These are phyloP conservation scores for Ogataea pignaliae DNA, from an alignment of 805 yeast species.

Conservation along the genomic window DNA sequence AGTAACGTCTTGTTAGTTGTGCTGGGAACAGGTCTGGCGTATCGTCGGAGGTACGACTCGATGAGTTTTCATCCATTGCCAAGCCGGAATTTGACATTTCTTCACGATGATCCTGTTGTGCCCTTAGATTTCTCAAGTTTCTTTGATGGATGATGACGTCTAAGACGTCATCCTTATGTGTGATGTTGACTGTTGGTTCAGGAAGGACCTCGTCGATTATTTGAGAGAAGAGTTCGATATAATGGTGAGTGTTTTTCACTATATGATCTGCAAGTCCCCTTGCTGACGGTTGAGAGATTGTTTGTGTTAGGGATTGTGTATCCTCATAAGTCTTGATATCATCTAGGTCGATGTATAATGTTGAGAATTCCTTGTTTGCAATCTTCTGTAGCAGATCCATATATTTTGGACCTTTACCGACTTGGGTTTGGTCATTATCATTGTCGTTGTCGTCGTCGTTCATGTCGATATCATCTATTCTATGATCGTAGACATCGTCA, in stretches of 20 bases:
- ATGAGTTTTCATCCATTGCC: slow-evolving; percentile 15
- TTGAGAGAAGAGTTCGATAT: slow-evolving; percentile 68
- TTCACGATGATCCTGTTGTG: slow-evolving; percentile 61
- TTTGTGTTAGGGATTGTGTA: slow-evolving; percentile 24
- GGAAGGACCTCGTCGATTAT: slow-evolving; percentile 84
- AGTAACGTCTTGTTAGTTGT: slow-evolving; percentile 80
- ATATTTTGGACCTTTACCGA: slow-evolving; percentile 62
- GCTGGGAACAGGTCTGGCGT: slow-evolving; percentile 69
- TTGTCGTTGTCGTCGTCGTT: slow-evolving; percentile 12
- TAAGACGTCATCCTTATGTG: slow-evolving; percentile 82
- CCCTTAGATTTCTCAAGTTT: slow-evolving; percentile 71
- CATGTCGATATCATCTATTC: slow-evolving; percentile 22
- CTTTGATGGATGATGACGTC: slow-evolving; percentile 93
- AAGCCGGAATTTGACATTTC: slow-evolving; percentile 47
- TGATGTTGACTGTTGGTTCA: slow-evolving; percentile 72
- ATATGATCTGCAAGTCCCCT: slow-evolving; percentile 50
- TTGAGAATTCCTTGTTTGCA: slow-evolving; percentile 75
- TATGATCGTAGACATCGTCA: slow-evolving; percentile 33
- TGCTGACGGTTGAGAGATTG: slow-evolving; percentile 13
- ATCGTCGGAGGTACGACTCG: slow-evolving; percentile 9
- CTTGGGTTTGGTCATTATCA: slow-evolving; percentile 22
- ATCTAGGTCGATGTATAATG: slow-evolving; percentile 73
- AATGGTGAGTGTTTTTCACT: slow-evolving; percentile 70
- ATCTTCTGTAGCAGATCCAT: slow-evolving; percentile 67
- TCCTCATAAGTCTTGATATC: slow-evolving; percentile 73